phyloP scores from a whole-genome alignment of 1,139 yeast genomes.

The Blastobotrys ciferrii region DNA sequence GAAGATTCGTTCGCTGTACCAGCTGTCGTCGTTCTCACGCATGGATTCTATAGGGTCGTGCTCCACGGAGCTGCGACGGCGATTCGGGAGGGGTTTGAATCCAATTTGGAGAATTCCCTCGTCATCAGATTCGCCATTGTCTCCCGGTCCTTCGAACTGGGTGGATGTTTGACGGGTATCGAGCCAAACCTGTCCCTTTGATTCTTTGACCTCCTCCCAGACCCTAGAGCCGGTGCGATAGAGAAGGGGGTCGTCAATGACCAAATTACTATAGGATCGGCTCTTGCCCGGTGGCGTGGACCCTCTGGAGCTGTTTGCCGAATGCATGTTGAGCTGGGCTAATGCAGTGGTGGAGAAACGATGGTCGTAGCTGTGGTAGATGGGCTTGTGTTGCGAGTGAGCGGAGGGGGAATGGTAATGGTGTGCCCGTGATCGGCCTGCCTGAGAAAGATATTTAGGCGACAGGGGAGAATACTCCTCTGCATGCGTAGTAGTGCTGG shows the following conservation, averaged over 20 bases:
- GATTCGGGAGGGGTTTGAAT: constrained; percentile 12
- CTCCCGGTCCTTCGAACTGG: constrained; percentile 6
- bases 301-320: constrained; percentile 11
- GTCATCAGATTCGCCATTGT: constrained; percentile 16
- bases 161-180: constrained; percentile 15
- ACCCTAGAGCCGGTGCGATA: constrained; percentile 30
- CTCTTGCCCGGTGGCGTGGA: constrained; percentile 1
- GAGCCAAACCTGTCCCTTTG: constrained; percentile 31
- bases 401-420: background rate
- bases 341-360: constrained; percentile 16
- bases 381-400: background rate
- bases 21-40: constrained; percentile 15
- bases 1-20: constrained; percentile 16
- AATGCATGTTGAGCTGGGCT: constrained; percentile 11
- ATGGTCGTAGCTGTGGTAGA: constrained; percentile 17
- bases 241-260: background rate
- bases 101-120: constrained; percentile 23
- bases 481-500: background rate
- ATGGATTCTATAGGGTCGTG: background rate
- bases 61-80: constrained; percentile 7
- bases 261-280: constrained; percentile 3
- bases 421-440: background rate
- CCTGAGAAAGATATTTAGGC: background rate
- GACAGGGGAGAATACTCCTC: constrained; percentile 4
- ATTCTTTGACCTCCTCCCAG: constrained; percentile 32